Base-by-base conservation (phyloP, 2,329 filamentous ascomycete genomes). In the Botryotinia calthae region DNA sequence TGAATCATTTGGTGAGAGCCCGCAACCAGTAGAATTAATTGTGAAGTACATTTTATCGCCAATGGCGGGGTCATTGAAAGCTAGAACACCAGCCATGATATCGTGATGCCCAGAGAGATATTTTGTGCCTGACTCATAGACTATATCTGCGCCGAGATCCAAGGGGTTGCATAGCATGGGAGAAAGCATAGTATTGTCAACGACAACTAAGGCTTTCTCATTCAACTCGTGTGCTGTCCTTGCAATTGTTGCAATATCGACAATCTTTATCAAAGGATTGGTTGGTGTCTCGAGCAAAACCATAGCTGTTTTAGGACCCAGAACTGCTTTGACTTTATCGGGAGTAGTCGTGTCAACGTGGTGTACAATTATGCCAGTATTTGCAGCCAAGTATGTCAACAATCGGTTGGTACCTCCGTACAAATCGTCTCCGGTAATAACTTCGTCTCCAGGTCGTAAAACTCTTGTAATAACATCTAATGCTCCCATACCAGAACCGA, bases 111-210 rank as follows among this genome's bases (percentile, higher is more conserved):
- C 96, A 1, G 95, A 98, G 9, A 99, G 87, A 80, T 99, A 99
- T 83, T 99, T 99, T 37, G 96, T 99, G 72, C 96, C 96, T 40
- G 93, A 97, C 84, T 99, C 96, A 83, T 99, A 99, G 72, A 97
- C 94, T 77, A 99, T 92, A 79, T 99, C 96, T 25, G 95, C 95
- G 73, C 97, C 96, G 42, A 98, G 87, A 74, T 98, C 95, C 28
- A 99, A 89, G 9, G 96, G 96, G 84, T 97, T 98, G 80, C 91
- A 91, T 12, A 99, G 90, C 85, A 98, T 91, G 18, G 96, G 96
- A 2, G 95, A 98, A 77, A 99, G 90, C 96, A 99, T 99, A 73
- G 96, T 99, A 85, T 99, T 99, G 84, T 99, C 96, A 40, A 98
- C 96, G 2, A 95, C 90, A 25, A 99, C 94, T 58, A 98, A 85